Conservation (phyloP, 768 basidiomycete species). For the Naganishia friedmannii region DNA sequence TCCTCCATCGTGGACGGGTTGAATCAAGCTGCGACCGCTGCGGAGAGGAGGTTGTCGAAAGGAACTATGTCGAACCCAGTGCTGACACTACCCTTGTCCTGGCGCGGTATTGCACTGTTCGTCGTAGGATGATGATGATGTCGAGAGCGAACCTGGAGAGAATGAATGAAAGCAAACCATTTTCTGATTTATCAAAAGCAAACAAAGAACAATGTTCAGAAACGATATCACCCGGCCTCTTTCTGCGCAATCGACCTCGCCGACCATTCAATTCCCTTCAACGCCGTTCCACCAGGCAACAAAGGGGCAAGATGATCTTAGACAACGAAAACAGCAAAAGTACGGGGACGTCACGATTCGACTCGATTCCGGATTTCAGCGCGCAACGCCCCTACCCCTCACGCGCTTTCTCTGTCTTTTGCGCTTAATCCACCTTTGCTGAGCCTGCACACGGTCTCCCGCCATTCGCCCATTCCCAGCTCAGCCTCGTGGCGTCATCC, state of each 20-base stretch:
- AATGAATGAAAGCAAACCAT: too few relatives aligned
- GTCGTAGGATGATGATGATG: too few relatives aligned
- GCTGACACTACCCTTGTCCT: background rate
- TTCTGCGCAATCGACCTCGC: background rate
- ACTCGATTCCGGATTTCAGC: too few relatives aligned
- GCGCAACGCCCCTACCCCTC: too few relatives aligned
- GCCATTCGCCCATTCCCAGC: constrained; percentile 6
- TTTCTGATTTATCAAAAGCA: too few relatives aligned
- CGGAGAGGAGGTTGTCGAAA: background rate
- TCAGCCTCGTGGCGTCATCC: constrained; percentile 1
- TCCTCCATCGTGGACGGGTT: background rate
- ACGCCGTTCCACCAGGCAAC: too few relatives aligned
- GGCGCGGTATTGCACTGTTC: background rate
- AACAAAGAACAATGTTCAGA: background rate
- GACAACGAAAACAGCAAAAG: too few relatives aligned
- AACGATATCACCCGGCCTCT: background rate
- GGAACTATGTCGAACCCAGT: background rate
- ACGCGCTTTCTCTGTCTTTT: background rate
- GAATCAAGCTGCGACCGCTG: background rate
- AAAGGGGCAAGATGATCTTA: too few relatives aligned
- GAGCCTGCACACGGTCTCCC: background rate
- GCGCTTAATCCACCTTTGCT: background rate
- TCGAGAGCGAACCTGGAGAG: too few relatives aligned
- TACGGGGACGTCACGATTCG: too few relatives aligned
- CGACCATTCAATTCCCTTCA: too few relatives aligned